Percentiles rank a stretch among this genome's conserved stretches.
Evolutionary conservation across 768 basidiomycete genomes (phyloP).

Genomic region (Candolleomyces aberdarensis): DNA sequence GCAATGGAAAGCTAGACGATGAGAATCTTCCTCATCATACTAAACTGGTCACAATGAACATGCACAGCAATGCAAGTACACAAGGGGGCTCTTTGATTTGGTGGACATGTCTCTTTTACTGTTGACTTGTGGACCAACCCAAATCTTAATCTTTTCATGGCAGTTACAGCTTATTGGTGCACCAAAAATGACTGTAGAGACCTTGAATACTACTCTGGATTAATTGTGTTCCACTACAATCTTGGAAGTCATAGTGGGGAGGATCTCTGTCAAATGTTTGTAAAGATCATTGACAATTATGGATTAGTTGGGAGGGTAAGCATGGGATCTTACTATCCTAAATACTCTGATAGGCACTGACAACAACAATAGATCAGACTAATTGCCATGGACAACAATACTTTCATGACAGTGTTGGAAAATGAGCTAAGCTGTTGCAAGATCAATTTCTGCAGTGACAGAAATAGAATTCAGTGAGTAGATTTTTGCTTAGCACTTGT

Average conservation of each 20-base stretch:
- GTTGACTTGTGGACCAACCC: constrained; percentile 35
- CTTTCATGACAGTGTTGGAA: constrained; percentile 9
- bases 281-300: no score
- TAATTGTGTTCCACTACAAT: constrained; percentile 33
- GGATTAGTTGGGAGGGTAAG: no score
- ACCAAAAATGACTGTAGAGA: no score
- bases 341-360: constrained; percentile 22
- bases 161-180: constrained; percentile 40
- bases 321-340: constrained; percentile 32
- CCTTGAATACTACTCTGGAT: constrained; percentile 26
- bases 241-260: constrained; percentile 35
- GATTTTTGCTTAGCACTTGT: neutral
- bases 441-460: neutral
- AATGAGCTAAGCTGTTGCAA: neutral
- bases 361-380: constrained; percentile 21
- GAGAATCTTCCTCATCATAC: constrained; percentile 27
- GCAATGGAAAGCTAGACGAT: constrained; percentile 7
- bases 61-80: constrained; percentile 19
- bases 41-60: constrained; percentile 16
- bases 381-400: constrained; percentile 30
- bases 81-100: constrained; percentile 20
- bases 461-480: neutral
- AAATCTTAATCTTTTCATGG: constrained; percentile 36
- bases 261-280: no score
- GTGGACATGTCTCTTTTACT: constrained; percentile 33